These are phyloP conservation scores for Phialocephala sp. DNA, from an alignment of 2,329 filamentous ascomycete genomes.

Conservation along the genomic window DNA sequence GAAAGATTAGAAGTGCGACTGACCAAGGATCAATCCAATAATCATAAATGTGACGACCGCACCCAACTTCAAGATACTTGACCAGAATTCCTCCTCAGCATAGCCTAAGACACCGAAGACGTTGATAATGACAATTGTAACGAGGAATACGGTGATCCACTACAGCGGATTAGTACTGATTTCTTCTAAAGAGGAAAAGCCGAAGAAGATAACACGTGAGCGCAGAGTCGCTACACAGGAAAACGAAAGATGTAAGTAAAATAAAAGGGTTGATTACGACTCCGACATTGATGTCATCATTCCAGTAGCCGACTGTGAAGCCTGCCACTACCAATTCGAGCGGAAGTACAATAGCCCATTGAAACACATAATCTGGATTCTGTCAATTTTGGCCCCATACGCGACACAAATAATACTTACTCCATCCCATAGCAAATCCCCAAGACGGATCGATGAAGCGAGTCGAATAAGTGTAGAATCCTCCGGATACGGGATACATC, in stretches of 20 bases:
- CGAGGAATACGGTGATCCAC: slow-evolving; percentile 82
- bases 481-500: slow-evolving; percentile 85
- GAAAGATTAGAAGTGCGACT: background rate
- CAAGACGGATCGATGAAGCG: slow-evolving; percentile 93
- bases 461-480: slow-evolving; percentile 88
- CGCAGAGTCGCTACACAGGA: too few relatives aligned
- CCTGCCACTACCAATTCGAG: slow-evolving; percentile 86
- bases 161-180: too few relatives aligned
- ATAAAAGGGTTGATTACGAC: slow-evolving; percentile 45
- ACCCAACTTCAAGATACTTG: slow-evolving; percentile 82
- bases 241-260: too few relatives aligned
- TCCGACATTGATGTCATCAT: slow-evolving; percentile 56
- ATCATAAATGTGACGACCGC: slow-evolving; percentile 87
- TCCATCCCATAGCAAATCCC: slow-evolving; percentile 96
- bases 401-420: slow-evolving; percentile 6
- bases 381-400: slow-evolving; percentile 11
- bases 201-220: too few relatives aligned
- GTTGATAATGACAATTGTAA: slow-evolving; percentile 79
- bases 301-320: slow-evolving; percentile 84
- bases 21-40: slow-evolving; percentile 44
- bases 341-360: slow-evolving; percentile 84
- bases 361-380: slow-evolving; percentile 72
- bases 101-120: slow-evolving; percentile 86
- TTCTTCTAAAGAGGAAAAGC: too few relatives aligned
- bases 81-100: slow-evolving; percentile 86